These are phyloP conservation scores for Moniliophthora roreri DNA, from an alignment of 1,284 basidiomycete species.

Conservation along the genomic window DNA sequence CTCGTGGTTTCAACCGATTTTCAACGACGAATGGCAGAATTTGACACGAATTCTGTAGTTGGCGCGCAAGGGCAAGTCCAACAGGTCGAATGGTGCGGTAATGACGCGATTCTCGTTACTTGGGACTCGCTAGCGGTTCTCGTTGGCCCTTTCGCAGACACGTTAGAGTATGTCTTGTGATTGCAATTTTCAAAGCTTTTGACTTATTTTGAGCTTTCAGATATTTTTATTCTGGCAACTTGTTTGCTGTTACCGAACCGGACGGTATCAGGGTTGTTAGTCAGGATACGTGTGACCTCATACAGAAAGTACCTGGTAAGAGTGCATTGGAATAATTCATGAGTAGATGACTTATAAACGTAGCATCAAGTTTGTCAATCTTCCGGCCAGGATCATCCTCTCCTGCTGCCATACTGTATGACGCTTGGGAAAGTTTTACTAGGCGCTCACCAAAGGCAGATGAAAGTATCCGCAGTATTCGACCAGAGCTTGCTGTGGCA, in stretches of 20 bases:
- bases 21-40: conserved; percentile 85
- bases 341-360: too few species aligned
- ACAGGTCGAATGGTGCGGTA: conserved; percentile 94
- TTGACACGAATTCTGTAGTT: conserved; percentile 58
- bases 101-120: conserved; percentile 88
- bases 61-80: conserved; percentile 56
- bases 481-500: conserved; percentile 82
- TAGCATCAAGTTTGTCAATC: conserved; percentile 77
- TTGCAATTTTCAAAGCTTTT: neutral
- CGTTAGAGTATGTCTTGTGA: conserved; percentile 64
- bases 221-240: conserved; percentile 78
- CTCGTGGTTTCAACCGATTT: conserved; percentile 96
- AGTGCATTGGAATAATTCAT: neutral
- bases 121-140: conserved; percentile 83
- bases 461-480: conserved; percentile 88
- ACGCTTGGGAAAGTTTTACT: conserved; percentile 89
- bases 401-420: conserved; percentile 88
- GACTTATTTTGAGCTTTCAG: conserved; percentile 35
- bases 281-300: conserved; percentile 80
- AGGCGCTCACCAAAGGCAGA: conserved; percentile 87
- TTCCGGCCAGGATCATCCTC: conserved; percentile 93
- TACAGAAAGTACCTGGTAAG: conserved; percentile 90
- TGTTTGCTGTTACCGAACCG: conserved; percentile 79
- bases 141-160: conserved; percentile 91
- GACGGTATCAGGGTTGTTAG: conserved; percentile 87